These are phyloP conservation scores for Tillandsia fasciculata DNA, from an alignment of 176 grass and related monocot genomes.

Conservation along the genomic window DNA sequence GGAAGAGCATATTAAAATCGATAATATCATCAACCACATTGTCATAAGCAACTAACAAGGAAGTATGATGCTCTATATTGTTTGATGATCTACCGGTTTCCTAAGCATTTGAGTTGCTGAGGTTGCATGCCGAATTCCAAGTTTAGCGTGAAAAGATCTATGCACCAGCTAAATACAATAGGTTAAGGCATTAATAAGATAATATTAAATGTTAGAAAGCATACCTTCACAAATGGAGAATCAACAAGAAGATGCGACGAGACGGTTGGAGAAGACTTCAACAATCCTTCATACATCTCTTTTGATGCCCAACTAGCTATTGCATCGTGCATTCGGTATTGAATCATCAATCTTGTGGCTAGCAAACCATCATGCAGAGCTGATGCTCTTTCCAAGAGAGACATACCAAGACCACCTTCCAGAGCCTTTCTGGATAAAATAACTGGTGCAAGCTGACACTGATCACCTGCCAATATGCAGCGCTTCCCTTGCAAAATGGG, in stretches of 20 bases:
- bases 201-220: conserved; percentile 2
- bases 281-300: conserved; percentile 80
- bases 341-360: conserved; percentile 48
- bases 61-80: too few species aligned
- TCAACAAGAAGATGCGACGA: conserved; percentile 86
- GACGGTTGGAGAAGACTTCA: conserved; percentile 58
- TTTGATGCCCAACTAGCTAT: conserved; percentile 95
- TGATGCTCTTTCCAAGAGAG: conserved; percentile 84
- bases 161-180: not conserved
- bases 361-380: conserved; percentile 59
- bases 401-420: conserved; percentile 86
- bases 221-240: conserved; percentile 84
- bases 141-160: not conserved
- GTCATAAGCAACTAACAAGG: too few species aligned
- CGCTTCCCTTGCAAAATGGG: conserved; percentile 88
- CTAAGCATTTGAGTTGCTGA: too few species aligned
- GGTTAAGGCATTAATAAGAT: conserved; percentile 2
- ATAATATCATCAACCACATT: not conserved
- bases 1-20: too few species aligned
- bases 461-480: conserved; percentile 71
- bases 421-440: conserved; percentile 73
- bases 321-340: conserved; percentile 91
- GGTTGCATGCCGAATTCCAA: not conserved
- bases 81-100: too few species aligned
- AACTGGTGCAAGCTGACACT: conserved; percentile 82